Conservation (phyloP, 805 yeast species). For the Alloascoidea hylecoeti region DNA sequence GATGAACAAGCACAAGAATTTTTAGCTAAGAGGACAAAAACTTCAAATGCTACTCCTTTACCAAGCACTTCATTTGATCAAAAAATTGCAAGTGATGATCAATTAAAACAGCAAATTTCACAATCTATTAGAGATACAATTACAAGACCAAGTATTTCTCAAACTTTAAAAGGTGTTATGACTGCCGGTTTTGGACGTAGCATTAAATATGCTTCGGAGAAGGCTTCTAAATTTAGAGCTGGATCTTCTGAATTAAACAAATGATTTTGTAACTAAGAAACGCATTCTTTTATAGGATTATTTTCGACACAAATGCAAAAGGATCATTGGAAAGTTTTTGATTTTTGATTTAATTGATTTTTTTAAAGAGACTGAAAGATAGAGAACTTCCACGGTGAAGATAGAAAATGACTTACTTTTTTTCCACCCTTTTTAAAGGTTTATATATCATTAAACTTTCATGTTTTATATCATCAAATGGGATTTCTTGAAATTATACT, state of each 20-base stretch:
- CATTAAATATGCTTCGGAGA: constrained; percentile 62
- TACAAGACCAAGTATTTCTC: constrained; percentile 53
- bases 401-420: too few species aligned
- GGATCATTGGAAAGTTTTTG: too few species aligned
- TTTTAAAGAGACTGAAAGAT: too few species aligned
- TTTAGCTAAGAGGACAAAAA: background rate
- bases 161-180: constrained; percentile 68
- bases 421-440: too few species aligned
- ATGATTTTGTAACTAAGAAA: too few species aligned
- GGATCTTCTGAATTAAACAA: constrained; percentile 4
- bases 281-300: too few species aligned
- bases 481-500: too few species aligned
- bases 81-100: constrained; percentile 27
- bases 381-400: too few species aligned
- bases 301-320: too few species aligned
- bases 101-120: constrained; percentile 20
- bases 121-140: constrained; percentile 41
- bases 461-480: too few species aligned
- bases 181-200: constrained; percentile 77
- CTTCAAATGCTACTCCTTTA: constrained; percentile 1
- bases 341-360: too few species aligned
- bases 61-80: constrained; percentile 20
- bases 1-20: constrained; percentile 4
- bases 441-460: too few species aligned
- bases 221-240: constrained; percentile 24